Evolutionary conservation across 2,329 filamentous ascomycete genomes (phyloP), one percentile per base, ranked within the genome.

Genomic region (Tolypocladium pustulatum): DNA sequence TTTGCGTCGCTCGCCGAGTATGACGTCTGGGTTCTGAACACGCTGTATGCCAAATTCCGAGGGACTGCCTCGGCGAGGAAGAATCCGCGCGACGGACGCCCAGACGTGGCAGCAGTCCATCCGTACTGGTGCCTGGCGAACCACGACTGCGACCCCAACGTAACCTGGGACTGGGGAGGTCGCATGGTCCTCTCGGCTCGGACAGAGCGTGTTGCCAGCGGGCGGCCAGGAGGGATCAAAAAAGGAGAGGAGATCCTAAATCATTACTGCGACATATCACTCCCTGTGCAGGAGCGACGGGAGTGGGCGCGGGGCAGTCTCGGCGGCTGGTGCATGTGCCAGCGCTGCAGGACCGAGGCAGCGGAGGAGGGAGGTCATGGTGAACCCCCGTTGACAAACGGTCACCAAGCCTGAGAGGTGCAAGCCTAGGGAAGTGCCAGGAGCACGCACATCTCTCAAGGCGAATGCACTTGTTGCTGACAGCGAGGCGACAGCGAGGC

Each of bases 111-210:
- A 34, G 93, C 93, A 34, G 92, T 97, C 34, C 92, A 97, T 74
- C 91, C 93, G 2, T 85, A 96, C 65, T 99, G 94, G 91, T 97
- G 92, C 73, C 79, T 97, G 36, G 92, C 93, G 34, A 99, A 99
- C 68, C 94, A 99, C 71, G 91, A 91, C 71, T 99, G 94, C 73
- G 86, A 96, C 69, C 94, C 94, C 10, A 97, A 96, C 71, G 91
- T 97, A 43, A 83, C 83, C 4, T 99, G 94, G 94, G 90, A 96
- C 67, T 97, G 92, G 90, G 86, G 88, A 34, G 89, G 89, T 1
- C 81, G 81, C 57, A 92, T 94, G 81, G 81, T 83, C 40, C 83
- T 94, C 60, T 84, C 78, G 77, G 83, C 84, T 2, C 77, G 85
- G 54, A 76, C 84, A 61, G 75, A 80, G 62, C 76, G 83, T 41